Evolutionary conservation across 108 stramenopile genomes (phyloP).

Genomic region (Fragilariopsis cylindrus): DNA sequence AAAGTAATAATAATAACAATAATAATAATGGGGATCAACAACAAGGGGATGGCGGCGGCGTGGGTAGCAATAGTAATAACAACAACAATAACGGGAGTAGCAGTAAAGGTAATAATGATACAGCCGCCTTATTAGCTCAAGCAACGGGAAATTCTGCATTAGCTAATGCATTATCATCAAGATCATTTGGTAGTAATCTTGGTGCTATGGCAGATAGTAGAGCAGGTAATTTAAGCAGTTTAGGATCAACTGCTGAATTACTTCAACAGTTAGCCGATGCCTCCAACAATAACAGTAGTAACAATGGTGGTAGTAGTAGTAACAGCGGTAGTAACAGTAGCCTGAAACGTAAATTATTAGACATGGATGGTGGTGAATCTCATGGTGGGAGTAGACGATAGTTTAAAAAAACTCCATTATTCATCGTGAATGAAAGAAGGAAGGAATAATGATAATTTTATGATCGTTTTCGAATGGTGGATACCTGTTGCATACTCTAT

Average conservation of each 20-base stretch:
- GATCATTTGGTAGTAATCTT: constrained; percentile 41
- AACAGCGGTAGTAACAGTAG: background rate
- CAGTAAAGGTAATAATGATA: constrained; percentile 8
- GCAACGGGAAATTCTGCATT: constrained; percentile 47
- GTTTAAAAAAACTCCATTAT: background rate
- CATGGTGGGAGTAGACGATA: constrained; percentile 26
- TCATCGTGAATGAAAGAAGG: no score
- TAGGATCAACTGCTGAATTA: constrained; percentile 25
- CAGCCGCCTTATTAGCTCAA: constrained; percentile 44
- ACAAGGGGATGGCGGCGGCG: background rate
- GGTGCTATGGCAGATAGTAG: background rate
- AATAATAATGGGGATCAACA: background rate
- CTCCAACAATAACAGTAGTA: background rate
- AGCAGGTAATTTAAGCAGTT: constrained; percentile 14
- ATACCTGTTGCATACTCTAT: no score
- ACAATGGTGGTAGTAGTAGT: background rate
- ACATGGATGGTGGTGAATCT: constrained; percentile 26
- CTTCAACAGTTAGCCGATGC: constrained; percentile 10
- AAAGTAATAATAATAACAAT: constrained; percentile 1
- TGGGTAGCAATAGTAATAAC: background rate
- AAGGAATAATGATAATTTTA: no score
- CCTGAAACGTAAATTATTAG: constrained; percentile 39
- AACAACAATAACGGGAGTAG: background rate
- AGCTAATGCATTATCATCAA: constrained; percentile 47
- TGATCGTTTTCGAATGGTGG: no score